These are phyloP conservation scores for Trichoderma asperellum DNA, from an alignment of 2,329 filamentous ascomycete species.

Conservation along the genomic window DNA sequence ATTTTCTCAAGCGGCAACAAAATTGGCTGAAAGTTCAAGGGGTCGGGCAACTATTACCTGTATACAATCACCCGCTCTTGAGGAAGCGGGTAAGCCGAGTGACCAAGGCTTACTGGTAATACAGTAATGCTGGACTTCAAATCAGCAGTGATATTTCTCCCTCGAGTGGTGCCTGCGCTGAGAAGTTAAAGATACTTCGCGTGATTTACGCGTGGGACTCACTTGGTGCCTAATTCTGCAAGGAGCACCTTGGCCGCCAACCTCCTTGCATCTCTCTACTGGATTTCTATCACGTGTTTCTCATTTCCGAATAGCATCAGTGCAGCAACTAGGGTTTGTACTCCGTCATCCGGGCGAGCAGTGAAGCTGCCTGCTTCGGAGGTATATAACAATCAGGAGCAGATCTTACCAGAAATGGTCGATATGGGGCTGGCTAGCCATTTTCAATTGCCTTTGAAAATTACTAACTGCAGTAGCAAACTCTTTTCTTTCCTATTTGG, in stretches of 20 bases:
- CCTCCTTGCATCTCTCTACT: not conserved
- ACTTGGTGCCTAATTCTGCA: not conserved
- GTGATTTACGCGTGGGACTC: not conserved
- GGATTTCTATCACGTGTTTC: not conserved
- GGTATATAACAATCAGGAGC: not conserved
- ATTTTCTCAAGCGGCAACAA: not conserved
- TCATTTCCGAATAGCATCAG: not conserved
- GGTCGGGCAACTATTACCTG: not conserved
- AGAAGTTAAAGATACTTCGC: not conserved
- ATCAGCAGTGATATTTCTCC: not conserved
- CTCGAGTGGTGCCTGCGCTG: too few relatives aligned
- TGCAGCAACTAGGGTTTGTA: too few relatives aligned
- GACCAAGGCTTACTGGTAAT: not conserved
- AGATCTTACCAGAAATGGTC: not conserved
- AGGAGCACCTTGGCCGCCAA: not conserved
- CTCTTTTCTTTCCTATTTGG: not conserved
- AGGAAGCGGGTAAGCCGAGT: not conserved
- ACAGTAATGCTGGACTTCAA: not conserved
- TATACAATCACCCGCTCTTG: not conserved
- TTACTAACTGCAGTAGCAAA: too few relatives aligned
- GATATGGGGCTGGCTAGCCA: not conserved
- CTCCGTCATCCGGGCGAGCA: not conserved
- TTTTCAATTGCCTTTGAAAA: not conserved
- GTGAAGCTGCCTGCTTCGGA: not conserved
- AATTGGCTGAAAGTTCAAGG: not conserved